Evolutionary conservation across 2,329 filamentous ascomycete genomes (phyloP), one percentile per base, ranked within the genome.

Genomic region (Ophiostoma populinum): DNA sequence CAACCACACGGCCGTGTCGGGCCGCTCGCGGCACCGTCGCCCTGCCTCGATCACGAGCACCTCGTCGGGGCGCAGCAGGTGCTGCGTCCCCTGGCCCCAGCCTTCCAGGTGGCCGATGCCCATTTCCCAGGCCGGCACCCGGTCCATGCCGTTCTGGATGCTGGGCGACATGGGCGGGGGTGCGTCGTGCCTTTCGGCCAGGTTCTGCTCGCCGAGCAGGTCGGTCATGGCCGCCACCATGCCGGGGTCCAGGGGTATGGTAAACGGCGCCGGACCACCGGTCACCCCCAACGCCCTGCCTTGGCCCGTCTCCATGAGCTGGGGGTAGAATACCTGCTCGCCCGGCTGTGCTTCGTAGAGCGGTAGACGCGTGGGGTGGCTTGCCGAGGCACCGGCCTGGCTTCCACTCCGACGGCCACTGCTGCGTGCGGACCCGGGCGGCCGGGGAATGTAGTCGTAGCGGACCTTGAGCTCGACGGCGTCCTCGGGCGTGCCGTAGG

Each of bases 51-150:
- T 47, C 27, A 69, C 53, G 16, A 81, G 52, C 21, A 75, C 53
- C 51, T 73, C 61, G 42, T 79, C 75, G 0, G 67, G 65, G 0
- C 66, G 55, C 26, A 62, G 41, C 40, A 80, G 58, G 40, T 64
- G 62, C 7, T 44, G 43, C 13, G 38, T 45, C 31, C 55, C 64
- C 8, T 34, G 39, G 19, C 68, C 70, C 68, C 69, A 74, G 39
- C 67, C 65, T 46, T 77, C 72, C 13, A 58, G 50, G 42, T 67
- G 61, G 6, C 58, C 54, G 3, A 47, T 51, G 1, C 75, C 76
- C 18, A 78, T 51, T 34, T 72, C 53, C 0, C 55, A 33, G 5
- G 58, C 42, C 0, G 63, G 63, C 2, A 81, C 59, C 7, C 64
- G 70, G 39, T 67, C 56, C 12, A 74, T 49, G 2, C 46, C 45